Conservation (phyloP, 768 basidiomycete species). For the Boletus vermiculosoides region DNA sequence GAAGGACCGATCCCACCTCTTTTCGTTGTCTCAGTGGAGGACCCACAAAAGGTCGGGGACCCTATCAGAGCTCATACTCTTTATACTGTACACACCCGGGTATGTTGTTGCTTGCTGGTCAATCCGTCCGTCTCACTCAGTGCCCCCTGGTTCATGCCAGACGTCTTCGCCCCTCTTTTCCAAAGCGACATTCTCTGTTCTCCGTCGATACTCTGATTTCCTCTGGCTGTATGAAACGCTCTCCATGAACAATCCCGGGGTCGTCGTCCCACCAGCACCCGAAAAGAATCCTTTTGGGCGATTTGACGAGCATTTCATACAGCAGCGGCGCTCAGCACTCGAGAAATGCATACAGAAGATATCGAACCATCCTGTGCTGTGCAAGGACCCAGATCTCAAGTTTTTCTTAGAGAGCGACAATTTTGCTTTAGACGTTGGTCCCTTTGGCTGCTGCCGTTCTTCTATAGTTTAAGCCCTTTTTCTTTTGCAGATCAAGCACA, state of each 20-base stretch:
- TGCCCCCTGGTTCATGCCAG: constrained; percentile 35
- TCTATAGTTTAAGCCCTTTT: background rate
- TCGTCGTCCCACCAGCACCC: constrained; percentile 94
- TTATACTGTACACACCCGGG: constrained; percentile 92
- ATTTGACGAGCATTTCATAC: constrained; percentile 90
- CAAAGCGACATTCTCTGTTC: constrained; percentile 85
- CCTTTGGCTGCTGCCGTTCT: background rate
- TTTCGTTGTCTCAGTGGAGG: constrained; percentile 89
- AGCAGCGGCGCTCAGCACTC: constrained; percentile 77
- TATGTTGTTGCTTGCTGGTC: constrained; percentile 33
- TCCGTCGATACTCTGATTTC: constrained; percentile 97
- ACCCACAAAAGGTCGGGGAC: constrained; percentile 97
- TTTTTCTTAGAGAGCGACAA: constrained; percentile 92
- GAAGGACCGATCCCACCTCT: constrained; percentile 60
- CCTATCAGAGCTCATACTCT: constrained; percentile 92
- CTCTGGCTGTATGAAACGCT: constrained; percentile 94
- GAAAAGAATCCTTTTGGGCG: constrained; percentile 94
- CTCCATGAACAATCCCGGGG: constrained; percentile 89
- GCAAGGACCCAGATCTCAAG: constrained; percentile 83
- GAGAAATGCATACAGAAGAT: constrained; percentile 93
- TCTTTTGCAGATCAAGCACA: constrained; percentile 73
- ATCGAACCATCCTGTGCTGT: constrained; percentile 86
- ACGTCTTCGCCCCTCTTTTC: constrained; percentile 84
- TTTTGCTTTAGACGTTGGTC: constrained; percentile 82
- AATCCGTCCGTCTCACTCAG: background rate